Evolutionary conservation across 169 alveolate genomes (phyloP), one percentile per base, ranked within the genome.

Genomic region (Babesia divergens): DNA sequence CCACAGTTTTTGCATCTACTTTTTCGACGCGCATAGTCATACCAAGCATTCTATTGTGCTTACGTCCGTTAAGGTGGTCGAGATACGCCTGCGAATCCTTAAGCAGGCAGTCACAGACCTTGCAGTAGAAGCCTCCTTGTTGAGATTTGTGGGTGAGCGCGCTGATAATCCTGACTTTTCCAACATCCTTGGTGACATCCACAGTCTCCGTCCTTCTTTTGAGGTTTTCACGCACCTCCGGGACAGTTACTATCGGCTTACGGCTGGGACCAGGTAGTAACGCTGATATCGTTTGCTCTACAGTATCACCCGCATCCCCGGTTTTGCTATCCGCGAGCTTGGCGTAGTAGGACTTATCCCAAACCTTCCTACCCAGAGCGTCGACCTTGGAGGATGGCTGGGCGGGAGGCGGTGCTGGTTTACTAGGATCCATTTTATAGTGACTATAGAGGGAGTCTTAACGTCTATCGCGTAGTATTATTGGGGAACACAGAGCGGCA

Each of bases 1-100:
- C 91, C 2, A 93, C 96, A 29, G 89, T 75, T 14, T 82, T 90
- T n/a, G 86, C 82, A 3, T 90, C 84, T 16, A 92, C 97, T 58
- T 84, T 86, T 84, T 94, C 96, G 22, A 94, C 97, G 24, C 95
- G 83, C 97, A 94, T 95, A 54, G 95, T 93, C 95, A 92, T 93
- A 3, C 98, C 98, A 16, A 93, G 80, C 74, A 91, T 84, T n/a
- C 95, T 55, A 68, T 94, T 92, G 66, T 95, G 98, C 56, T 91
- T 91, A 52, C 92, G 90, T 0, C 98, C 98, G 82, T 95, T 94
- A 22, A 94, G 84, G 69, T 95, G 98, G 67, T 95, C 98, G 65
- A 91, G 64, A 83, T 94, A 95, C 3, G 97, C 86, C 42, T 90
- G 92, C 9, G 96, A 89, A 71, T 94, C 97, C 65, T 90, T 90